Percentiles rank a stretch among this genome's conserved stretches.
Conservation (phyloP, 2,329 filamentous ascomycete genomes). For the Hypoxylon sp. region DNA sequence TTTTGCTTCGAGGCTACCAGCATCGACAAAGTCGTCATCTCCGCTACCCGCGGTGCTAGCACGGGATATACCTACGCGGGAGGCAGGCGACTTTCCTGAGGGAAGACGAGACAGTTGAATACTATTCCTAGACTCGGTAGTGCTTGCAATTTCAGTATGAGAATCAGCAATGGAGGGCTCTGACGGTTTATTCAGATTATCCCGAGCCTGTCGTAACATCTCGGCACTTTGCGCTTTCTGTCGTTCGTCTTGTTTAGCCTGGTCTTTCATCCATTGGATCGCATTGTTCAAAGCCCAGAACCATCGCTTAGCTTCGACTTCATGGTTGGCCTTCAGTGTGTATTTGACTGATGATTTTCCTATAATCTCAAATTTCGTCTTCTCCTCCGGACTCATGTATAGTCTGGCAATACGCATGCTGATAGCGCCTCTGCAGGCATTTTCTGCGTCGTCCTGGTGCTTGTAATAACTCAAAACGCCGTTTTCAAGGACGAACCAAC, state of each 20-base stretch:
- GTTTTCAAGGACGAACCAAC: constrained; percentile 98
- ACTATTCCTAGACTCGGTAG: constrained; percentile 64
- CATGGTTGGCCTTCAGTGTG: constrained; percentile 96
- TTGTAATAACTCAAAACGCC: constrained; percentile 99
- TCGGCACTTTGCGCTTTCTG: constrained; percentile 82
- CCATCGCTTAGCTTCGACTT: constrained; percentile 98
- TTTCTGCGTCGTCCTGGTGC: constrained; percentile 96
- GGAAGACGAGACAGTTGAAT: constrained; percentile 62
- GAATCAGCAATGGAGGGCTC: constrained; percentile 63
- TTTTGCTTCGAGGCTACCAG: constrained; percentile 61
- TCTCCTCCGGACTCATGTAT: constrained; percentile 97
- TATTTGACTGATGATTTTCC: constrained; percentile 99
- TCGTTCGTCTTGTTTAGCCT: constrained; percentile 89
- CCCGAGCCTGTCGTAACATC: constrained; percentile 82
- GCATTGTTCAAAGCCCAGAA: constrained; percentile 99
- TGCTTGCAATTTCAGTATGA: constrained; percentile 68
- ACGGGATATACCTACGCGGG: constrained; percentile 56
- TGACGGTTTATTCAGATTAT: constrained; percentile 74
- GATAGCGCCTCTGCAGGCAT: constrained; percentile 95
- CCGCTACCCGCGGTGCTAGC: constrained; percentile 65
- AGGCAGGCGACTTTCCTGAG: constrained; percentile 54
- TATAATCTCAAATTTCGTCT: constrained; percentile 97
- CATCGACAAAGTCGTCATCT: constrained; percentile 68
- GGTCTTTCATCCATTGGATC: constrained; percentile 98
- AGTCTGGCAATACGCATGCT: constrained; percentile 98